These are phyloP conservation scores for Diaporthe sp. DNA, from an alignment of 2,329 filamentous ascomycete genomes.

Conservation along the genomic window DNA sequence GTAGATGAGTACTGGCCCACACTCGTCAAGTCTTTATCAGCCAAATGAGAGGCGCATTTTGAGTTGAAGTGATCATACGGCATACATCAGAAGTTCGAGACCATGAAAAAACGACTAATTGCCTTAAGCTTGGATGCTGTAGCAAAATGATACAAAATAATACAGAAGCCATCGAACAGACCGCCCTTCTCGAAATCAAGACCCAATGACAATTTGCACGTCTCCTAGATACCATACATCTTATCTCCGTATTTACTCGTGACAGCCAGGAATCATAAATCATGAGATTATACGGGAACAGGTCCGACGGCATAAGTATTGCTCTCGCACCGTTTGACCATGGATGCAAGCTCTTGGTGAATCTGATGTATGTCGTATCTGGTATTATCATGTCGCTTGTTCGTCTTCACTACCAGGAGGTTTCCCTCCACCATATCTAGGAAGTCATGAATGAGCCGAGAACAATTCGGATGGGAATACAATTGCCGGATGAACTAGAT, in stretches of 20 bases:
- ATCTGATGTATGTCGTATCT: neutral
- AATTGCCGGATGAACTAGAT: conserved; percentile 4
- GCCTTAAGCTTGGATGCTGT: neutral
- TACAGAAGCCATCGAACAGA: neutral
- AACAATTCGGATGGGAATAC: neutral
- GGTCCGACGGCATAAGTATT: neutral
- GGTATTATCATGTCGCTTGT: neutral
- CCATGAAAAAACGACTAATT: too few relatives aligned
- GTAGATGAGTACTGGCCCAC: too few relatives aligned
- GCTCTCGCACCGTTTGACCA: neutral
- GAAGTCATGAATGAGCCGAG: conserved; percentile 19
- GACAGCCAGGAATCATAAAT: neutral
- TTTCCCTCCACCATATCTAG: neutral
- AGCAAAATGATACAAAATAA: neutral
- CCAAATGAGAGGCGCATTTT: too few relatives aligned
- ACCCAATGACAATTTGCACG: neutral
- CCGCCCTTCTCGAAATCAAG: neutral
- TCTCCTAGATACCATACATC: neutral
- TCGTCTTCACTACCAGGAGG: conserved; percentile 17
- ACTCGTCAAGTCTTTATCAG: too few relatives aligned
- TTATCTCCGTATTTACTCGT: neutral
- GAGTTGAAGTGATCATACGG: too few relatives aligned
- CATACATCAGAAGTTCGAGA: too few relatives aligned
- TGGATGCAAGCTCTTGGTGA: neutral
- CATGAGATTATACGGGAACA: too few relatives aligned